phyloP scores from a whole-genome alignment of 805 yeast species.

The Barnettozyma populi region DNA sequence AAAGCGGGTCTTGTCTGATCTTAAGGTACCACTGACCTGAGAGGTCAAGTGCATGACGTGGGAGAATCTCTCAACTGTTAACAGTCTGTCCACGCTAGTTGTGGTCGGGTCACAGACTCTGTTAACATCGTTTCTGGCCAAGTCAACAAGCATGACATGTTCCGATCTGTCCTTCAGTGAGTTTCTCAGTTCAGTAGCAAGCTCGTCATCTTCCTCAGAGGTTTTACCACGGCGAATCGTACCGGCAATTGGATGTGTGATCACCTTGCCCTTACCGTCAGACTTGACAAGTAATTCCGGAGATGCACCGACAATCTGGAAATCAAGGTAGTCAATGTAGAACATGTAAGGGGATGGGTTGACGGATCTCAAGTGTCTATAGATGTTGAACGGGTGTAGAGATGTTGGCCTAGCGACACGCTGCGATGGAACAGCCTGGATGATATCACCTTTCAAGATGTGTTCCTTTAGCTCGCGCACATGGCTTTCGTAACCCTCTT shows the following conservation, averaged over 20 bases:
- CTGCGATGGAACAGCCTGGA: constrained; percentile 98
- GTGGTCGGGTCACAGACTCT: constrained; percentile 86
- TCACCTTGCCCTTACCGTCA: constrained; percentile 62
- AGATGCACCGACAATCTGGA: constrained; percentile 95
- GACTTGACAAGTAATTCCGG: constrained; percentile 90
- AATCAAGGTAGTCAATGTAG: constrained; percentile 85
- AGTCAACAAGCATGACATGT: constrained; percentile 97
- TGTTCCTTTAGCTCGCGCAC: constrained; percentile 73
- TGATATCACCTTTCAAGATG: constrained; percentile 85
- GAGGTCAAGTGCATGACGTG: constrained; percentile 97
- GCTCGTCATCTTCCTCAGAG: constrained; percentile 80
- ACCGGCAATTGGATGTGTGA: constrained; percentile 98
- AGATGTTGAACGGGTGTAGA: constrained; percentile 93
- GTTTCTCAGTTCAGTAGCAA: constrained; percentile 67
- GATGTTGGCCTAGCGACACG: constrained; percentile 93
- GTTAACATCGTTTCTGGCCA: constrained; percentile 94
- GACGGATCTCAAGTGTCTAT: constrained; percentile 89
- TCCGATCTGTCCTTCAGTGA: constrained; percentile 94
- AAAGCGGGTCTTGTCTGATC: constrained; percentile 80
- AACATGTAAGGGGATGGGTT: constrained; percentile 97
- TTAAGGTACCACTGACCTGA: constrained; percentile 86
- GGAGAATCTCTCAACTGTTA: constrained; percentile 88
- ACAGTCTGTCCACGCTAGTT: constrained; percentile 80
- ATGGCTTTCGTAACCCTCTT: constrained; percentile 85
- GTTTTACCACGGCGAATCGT: constrained; percentile 89